Evolutionary conservation across 2,329 filamentous ascomycete species (phyloP).

Genomic region (Plenodomus lindquistii): DNA sequence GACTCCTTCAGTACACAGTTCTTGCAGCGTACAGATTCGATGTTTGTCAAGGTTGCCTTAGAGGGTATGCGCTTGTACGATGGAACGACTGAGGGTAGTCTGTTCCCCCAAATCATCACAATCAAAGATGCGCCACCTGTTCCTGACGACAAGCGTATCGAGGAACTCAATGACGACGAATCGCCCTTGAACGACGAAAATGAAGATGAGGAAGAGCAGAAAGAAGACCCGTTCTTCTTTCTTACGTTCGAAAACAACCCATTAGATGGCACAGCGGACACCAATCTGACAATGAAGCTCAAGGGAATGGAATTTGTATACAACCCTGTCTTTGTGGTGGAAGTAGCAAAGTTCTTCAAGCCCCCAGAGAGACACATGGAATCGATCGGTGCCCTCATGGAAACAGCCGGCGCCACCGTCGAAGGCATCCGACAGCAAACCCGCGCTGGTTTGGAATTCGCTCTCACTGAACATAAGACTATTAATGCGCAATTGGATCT

Average conservation of each 20-base stretch:
- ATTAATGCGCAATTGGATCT: conserved; percentile 95
- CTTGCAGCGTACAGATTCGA: conserved; percentile 86
- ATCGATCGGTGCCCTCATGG: conserved; percentile 93
- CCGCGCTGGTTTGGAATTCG: conserved; percentile 92
- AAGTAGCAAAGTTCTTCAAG: conserved; percentile 92
- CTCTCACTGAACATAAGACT: conserved; percentile 95
- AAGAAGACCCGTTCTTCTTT: conserved; percentile 83
- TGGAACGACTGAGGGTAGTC: conserved; percentile 85
- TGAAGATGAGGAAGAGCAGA: conserved; percentile 51
- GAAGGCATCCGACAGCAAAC: conserved; percentile 95
- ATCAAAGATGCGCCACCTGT: conserved; percentile 82
- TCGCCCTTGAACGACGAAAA: conserved; percentile 49
- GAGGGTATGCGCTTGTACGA: conserved; percentile 94
- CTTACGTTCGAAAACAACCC: conserved; percentile 94
- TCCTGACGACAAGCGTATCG: conserved; percentile 53
- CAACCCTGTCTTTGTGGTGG: conserved; percentile 91
- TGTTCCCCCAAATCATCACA: conserved; percentile 92
- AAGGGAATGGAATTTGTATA: conserved; percentile 97
- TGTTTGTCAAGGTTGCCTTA: conserved; percentile 84
- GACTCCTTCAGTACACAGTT: conserved; percentile 92
- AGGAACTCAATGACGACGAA: conserved; percentile 55
- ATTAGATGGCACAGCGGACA: conserved; percentile 87
- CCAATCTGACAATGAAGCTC: conserved; percentile 85
- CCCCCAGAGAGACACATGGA: conserved; percentile 98
- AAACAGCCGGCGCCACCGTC: conserved; percentile 91